Conservation (phyloP, 2,329 filamentous ascomycete genomes). For the Golovinomyces cichoracearum region DNA sequence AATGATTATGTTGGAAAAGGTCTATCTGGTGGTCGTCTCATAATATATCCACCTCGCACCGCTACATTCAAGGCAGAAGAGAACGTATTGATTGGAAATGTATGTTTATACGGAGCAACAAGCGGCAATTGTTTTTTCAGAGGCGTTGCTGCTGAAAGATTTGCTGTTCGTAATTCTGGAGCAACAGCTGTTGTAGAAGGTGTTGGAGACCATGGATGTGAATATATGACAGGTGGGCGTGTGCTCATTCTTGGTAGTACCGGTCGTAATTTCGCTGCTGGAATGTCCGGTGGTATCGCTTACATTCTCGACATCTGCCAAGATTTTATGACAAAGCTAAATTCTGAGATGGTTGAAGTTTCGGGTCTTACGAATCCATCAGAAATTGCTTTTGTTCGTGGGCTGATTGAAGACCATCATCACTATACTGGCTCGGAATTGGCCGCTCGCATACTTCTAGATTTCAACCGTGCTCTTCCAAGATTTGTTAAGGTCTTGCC, state of each 20-base stretch:
- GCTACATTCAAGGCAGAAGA: slow-evolving; percentile 90
- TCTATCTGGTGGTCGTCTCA: slow-evolving; percentile 72
- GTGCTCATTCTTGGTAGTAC: slow-evolving; percentile 67
- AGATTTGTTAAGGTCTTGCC: slow-evolving; percentile 86
- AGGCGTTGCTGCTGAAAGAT: slow-evolving; percentile 83
- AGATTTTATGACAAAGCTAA: slow-evolving; percentile 81
- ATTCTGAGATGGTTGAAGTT: slow-evolving; percentile 91
- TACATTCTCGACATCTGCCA: slow-evolving; percentile 76
- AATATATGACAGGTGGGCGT: slow-evolving; percentile 97
- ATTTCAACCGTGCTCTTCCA: slow-evolving; percentile 74
- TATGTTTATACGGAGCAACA: slow-evolving; percentile 85
- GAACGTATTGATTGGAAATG: slow-evolving; percentile 80
- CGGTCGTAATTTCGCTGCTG: slow-evolving; percentile 88
- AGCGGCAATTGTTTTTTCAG: slow-evolving; percentile 86
- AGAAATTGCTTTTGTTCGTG: slow-evolving; percentile 74
- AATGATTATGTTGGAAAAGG: slow-evolving; percentile 97
- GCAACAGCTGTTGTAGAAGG: slow-evolving; percentile 91
- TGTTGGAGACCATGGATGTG: slow-evolving; percentile 84
- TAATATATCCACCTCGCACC: slow-evolving; percentile 73
- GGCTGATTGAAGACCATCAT: slow-evolving; percentile 86
- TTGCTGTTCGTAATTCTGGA: slow-evolving; percentile 88
- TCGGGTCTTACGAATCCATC: slow-evolving; percentile 57
- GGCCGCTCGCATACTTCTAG: slow-evolving; percentile 73
- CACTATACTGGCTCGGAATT: slow-evolving; percentile 94
- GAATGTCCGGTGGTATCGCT: slow-evolving; percentile 95